phyloP scores from a whole-genome alignment of 257 asterid genomes.

The Nicotiana benthamiana region DNA sequence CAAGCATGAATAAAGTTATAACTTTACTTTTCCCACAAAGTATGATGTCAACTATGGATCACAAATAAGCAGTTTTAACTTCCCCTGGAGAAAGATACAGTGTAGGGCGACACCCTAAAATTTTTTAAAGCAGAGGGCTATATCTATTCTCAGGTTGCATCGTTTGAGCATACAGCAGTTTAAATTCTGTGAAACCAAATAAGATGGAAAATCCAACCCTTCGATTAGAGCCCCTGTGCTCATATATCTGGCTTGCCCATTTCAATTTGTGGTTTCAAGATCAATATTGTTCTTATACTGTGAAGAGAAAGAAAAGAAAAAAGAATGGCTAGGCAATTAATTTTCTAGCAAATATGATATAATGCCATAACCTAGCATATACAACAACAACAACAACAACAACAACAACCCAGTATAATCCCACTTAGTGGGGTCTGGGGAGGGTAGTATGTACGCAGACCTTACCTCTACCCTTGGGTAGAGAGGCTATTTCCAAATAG shows the following conservation, averaged over 20 bases:
- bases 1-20: background rate
- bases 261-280: background rate
- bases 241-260: background rate
- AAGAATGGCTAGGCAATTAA: background rate
- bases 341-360: background rate
- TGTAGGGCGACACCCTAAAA: background rate
- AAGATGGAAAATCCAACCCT: background rate
- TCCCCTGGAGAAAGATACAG: background rate
- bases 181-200: background rate
- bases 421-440: too few relatives aligned
- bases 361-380: background rate
- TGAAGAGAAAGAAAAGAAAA: background rate
- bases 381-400: too few relatives aligned
- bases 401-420: too few relatives aligned
- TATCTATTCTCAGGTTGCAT: background rate
- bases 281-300: background rate
- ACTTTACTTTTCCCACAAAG: background rate
- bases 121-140: background rate
- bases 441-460: too few relatives aligned
- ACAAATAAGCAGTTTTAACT: background rate
- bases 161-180: background rate
- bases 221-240: background rate
- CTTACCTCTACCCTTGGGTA: too few relatives aligned
- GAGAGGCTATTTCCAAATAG: too few relatives aligned
- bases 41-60: background rate